phyloP scores from a whole-genome alignment of 2,329 filamentous ascomycete species.

The Acephala macrosclerotiorum region DNA sequence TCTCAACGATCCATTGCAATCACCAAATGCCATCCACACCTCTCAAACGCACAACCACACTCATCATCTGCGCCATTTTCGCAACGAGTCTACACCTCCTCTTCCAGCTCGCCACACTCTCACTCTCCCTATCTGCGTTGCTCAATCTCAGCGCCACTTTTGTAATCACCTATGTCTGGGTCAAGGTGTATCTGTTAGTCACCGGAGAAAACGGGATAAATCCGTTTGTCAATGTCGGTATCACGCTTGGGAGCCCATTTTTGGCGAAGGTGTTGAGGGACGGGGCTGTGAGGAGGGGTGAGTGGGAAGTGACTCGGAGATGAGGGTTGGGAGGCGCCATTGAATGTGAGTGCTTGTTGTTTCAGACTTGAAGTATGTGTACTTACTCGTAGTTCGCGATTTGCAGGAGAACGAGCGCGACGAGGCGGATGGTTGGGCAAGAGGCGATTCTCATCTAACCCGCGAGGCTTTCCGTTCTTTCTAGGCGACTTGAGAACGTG shows the following conservation, averaged over 20 bases:
- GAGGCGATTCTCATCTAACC: too few species aligned
- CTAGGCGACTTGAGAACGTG: too few species aligned
- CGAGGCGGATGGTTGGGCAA: too few species aligned
- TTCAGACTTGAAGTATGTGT: too few species aligned
- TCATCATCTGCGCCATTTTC: background rate
- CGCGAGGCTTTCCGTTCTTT: too few species aligned
- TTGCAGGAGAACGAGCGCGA: too few species aligned
- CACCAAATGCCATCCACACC: background rate
- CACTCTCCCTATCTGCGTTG: background rate
- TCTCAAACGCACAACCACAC: background rate
- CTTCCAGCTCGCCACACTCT: background rate
- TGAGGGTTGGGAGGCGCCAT: background rate
- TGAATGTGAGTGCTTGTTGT: background rate
- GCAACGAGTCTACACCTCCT: background rate
- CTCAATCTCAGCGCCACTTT: background rate
- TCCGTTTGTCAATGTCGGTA: background rate
- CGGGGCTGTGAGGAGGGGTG: background rate
- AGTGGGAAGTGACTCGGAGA: background rate
- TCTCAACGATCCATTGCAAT: too few species aligned
- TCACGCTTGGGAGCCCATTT: conserved; percentile 4
- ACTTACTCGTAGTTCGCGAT: too few species aligned
- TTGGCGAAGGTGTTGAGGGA: background rate
- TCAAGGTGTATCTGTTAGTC: background rate
- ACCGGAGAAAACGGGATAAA: background rate
- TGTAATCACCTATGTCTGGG: background rate